Percentiles rank a stretch among this genome's conserved stretches.
These are phyloP conservation scores for Cutaneotrichosporon daszewskae DNA, from an alignment of 1,284 basidiomycete species.

Conservation along the genomic window DNA sequence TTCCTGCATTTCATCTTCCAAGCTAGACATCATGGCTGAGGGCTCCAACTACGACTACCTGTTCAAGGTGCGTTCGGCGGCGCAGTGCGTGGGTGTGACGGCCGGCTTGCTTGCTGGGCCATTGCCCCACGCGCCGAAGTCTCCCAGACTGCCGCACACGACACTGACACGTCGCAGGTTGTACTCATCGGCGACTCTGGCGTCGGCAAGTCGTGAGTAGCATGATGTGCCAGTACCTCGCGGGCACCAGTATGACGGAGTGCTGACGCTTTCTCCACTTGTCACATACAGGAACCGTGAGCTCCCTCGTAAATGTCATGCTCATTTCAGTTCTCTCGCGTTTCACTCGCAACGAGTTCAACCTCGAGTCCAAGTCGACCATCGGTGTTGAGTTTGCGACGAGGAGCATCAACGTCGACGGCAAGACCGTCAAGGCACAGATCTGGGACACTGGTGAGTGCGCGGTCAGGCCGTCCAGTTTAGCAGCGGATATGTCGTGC, in stretches of 20 bases:
- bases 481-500: no score
- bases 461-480: no score
- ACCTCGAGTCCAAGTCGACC: conserved; percentile 96
- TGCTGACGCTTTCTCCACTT: neutral
- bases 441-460: conserved; percentile 94
- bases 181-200: conserved; percentile 98
- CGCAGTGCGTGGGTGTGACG: no score
- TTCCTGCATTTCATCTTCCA: no score
- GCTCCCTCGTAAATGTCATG: conserved; percentile 14
- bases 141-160: conserved; percentile 5
- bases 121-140: neutral
- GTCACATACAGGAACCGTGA: conserved; percentile 44
- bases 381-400: conserved; percentile 99
- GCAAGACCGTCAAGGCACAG: conserved; percentile 97
- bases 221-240: neutral
- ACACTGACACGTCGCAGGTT: no score
- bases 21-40: conserved; percentile 62
- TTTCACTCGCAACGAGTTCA: conserved; percentile 99
- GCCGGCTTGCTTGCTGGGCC: neutral
- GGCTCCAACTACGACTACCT: conserved; percentile 91
- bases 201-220: conserved; percentile 80
- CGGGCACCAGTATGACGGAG: neutral
- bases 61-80: conserved; percentile 67
- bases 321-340: conserved; percentile 57
- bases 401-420: conserved; percentile 87